Evolutionary conservation across 2,329 filamentous ascomycete genomes (phyloP).

Genomic region (Epichloe coenophiala): DNA sequence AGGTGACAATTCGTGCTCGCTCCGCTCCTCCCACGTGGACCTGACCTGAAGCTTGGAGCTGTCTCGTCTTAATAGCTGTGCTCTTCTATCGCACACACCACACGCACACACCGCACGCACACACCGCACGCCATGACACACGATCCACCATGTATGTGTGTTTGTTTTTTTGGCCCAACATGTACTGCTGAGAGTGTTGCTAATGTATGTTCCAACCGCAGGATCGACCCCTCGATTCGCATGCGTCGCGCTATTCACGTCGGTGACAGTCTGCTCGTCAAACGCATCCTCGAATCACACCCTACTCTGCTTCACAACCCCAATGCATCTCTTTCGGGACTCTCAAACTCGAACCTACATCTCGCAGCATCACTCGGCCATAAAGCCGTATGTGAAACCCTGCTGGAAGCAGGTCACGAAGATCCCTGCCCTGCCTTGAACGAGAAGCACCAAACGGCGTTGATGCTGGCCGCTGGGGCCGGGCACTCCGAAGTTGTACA

Average conservation of each 20-base stretch:
- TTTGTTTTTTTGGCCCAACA: not conserved
- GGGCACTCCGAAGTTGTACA: constrained; percentile 64
- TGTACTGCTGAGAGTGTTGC: not conserved
- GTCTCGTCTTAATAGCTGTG: too few relatives aligned
- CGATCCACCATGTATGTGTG: constrained; percentile 8
- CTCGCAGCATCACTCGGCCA: constrained; percentile 64
- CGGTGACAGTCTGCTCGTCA: constrained; percentile 57
- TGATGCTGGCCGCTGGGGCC: constrained; percentile 62
- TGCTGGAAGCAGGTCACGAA: constrained; percentile 67
- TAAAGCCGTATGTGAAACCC: constrained; percentile 51
- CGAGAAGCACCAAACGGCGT: constrained; percentile 63
- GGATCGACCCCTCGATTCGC: constrained; percentile 66
- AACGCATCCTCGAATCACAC: constrained; percentile 63
- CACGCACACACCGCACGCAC: not conserved
- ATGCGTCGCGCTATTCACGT: constrained; percentile 70
- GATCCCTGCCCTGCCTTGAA: constrained; percentile 60
- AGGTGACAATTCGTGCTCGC: too few relatives aligned
- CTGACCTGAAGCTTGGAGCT: not conserved
- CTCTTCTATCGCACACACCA: not conserved
- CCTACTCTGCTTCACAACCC: constrained; percentile 64
- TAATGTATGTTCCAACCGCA: constrained; percentile 17
- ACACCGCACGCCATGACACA: constrained; percentile 6
- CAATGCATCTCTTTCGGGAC: constrained; percentile 50
- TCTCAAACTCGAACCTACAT: constrained; percentile 75
- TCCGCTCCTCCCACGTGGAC: not conserved